A percentile compares a stretch with the other conserved stretches of the same genome.
Conservation (phyloP, 257 asterid genomes). For the Cordia subcordata region DNA sequence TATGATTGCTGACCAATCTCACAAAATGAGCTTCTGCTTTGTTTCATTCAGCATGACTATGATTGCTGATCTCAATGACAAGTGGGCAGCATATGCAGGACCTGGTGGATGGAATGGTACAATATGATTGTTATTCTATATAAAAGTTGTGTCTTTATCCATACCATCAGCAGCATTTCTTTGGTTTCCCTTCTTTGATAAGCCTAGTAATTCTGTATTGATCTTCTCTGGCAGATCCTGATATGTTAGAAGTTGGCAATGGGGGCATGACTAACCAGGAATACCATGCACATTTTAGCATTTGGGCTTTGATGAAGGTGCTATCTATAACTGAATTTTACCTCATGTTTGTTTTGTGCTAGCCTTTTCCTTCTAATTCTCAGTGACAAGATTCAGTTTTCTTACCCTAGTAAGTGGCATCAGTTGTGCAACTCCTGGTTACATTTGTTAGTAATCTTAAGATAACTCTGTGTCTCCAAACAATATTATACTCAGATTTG, state of each 20-base stretch:
- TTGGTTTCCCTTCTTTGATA: too few species aligned
- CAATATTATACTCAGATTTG: too few species aligned
- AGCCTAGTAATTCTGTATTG: too few species aligned
- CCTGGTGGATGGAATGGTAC: conserved; percentile 99
- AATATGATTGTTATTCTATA: too few species aligned
- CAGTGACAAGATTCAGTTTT: too few species aligned
- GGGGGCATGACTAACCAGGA: conserved; percentile 89
- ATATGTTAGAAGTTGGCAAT: conserved; percentile 96
- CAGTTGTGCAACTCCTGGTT: too few species aligned
- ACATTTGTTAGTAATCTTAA: too few species aligned
- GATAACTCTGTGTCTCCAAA: too few species aligned
- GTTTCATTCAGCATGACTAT: conserved; percentile 72
- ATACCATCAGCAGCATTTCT: too few species aligned
- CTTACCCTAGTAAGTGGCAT: too few species aligned
- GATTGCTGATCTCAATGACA: conserved; percentile 84
- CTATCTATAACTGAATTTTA: conserved; percentile 1
- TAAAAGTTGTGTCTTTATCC: too few species aligned
- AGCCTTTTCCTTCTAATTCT: too few species aligned
- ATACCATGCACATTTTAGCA: conserved; percentile 91
- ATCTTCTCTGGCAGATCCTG: conserved; percentile 40
- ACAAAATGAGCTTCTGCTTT: background rate
- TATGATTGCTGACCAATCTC: conserved; percentile 54
- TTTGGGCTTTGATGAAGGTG: conserved; percentile 99
- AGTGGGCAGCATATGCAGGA: conserved; percentile 98
- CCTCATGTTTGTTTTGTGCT: background rate